phyloP scores from a whole-genome alignment of 2,329 filamentous ascomycete genomes.

The Penicillium sp. region DNA sequence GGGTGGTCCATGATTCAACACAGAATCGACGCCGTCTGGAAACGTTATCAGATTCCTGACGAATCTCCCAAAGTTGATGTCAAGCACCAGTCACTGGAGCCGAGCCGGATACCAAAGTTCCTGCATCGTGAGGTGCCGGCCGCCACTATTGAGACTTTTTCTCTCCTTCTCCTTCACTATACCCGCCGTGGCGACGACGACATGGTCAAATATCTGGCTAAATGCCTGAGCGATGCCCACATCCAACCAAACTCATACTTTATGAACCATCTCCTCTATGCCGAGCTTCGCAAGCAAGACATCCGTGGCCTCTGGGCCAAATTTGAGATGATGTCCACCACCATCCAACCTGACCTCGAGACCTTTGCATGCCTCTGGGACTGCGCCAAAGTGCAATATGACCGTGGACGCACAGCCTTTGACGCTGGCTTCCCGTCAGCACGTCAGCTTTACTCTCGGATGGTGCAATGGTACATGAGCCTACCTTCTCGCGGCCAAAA shows the following conservation, averaged over 20 bases:
- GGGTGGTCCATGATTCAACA: conserved; percentile 72
- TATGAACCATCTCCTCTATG: conserved; percentile 71
- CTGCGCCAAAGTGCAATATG: conserved; percentile 44
- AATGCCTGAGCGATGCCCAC: conserved; percentile 56
- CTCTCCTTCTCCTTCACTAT: conserved; percentile 67
- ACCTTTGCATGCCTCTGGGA: conserved; percentile 65
- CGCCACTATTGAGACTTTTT: conserved; percentile 73
- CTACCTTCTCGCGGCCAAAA: conserved; percentile 28
- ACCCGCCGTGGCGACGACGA: conserved; percentile 54
- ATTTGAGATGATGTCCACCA: conserved; percentile 50
- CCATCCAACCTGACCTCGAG: conserved; percentile 58
- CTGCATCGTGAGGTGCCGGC: conserved; percentile 44
- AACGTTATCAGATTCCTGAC: conserved; percentile 23
- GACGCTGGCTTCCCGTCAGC: conserved; percentile 41
- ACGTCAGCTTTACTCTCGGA: conserved; percentile 43
- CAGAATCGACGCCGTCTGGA: conserved; percentile 58
- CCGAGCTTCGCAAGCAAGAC: conserved; percentile 56
- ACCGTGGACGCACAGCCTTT: conserved; percentile 44
- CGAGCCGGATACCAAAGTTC: conserved; percentile 32
- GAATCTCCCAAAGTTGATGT: conserved; percentile 24
- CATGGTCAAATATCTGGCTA: conserved; percentile 56
- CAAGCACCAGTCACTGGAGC: conserved; percentile 19
- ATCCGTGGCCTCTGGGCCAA: conserved; percentile 50
- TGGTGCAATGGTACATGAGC: conserved; percentile 42
- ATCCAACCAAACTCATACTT: conserved; percentile 66